A percentile compares a stretch with the other conserved stretches of the same genome.
phyloP scores from a whole-genome alignment of 2,329 filamentous ascomycete genomes.

The Aspergillus ruber region DNA sequence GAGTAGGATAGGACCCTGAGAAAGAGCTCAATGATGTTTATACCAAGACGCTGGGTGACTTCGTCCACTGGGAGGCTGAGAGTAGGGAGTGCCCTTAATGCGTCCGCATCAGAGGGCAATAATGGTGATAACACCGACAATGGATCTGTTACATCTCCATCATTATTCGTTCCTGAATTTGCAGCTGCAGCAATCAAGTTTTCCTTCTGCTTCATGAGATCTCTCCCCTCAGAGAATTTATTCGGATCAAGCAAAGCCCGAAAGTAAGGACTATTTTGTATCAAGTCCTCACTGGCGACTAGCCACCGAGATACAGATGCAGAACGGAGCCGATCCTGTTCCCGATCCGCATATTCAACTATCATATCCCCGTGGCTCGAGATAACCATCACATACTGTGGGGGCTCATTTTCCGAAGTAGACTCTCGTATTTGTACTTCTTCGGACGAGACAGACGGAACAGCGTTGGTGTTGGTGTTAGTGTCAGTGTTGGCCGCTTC shows the following conservation, averaged over 20 bases:
- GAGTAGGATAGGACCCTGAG: constrained; percentile 24
- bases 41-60: constrained; percentile 20
- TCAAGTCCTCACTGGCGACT: constrained; percentile 27
- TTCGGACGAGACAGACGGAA: not conserved
- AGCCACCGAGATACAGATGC: constrained; percentile 20
- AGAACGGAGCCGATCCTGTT: constrained; percentile 3
- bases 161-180: not conserved
- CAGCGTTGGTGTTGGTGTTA: not conserved
- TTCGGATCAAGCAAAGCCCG: constrained; percentile 33
- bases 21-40: constrained; percentile 29
- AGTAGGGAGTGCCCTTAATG: constrained; percentile 15
- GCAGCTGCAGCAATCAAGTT: not conserved
- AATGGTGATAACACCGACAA: not conserved
- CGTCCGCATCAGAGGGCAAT: not conserved
- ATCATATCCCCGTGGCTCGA: constrained; percentile 29
- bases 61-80: constrained; percentile 21
- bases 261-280: constrained; percentile 34
- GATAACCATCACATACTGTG: constrained; percentile 15
- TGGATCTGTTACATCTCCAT: not conserved
- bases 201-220: constrained; percentile 24
- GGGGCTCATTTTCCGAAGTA: not conserved
- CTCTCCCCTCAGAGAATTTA: constrained; percentile 37
- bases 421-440: not conserved
- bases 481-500: not conserved
- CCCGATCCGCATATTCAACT: constrained; percentile 23